Evolutionary conservation across 2,329 filamentous ascomycete genomes (phyloP).

Genomic region (Ophiocordyceps camponoti-floridani): DNA sequence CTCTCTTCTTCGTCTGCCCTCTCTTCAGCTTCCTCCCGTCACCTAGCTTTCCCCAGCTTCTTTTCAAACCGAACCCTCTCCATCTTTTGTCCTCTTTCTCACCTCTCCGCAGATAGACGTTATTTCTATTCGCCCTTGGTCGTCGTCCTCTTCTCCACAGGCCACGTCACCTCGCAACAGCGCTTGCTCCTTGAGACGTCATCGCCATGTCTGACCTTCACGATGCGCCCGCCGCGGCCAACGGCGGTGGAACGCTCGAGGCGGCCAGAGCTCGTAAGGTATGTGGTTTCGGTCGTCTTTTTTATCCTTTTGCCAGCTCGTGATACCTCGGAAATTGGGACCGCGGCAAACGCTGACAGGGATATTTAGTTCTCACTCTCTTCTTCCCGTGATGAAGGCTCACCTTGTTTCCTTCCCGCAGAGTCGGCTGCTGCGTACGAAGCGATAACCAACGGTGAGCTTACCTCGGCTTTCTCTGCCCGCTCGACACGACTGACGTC

Average conservation of each 20-base stretch:
- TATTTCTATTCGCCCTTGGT: neutral
- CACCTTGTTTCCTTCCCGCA: slow-evolving; percentile 7
- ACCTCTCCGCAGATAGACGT: neutral
- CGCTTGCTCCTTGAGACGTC: neutral
- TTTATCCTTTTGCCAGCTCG: neutral
- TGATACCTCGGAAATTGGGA: neutral
- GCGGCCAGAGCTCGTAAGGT: slow-evolving; percentile 36
- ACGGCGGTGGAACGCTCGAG: slow-evolving; percentile 27
- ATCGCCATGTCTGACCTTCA: slow-evolving; percentile 14
- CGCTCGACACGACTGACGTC: neutral
- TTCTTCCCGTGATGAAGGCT: neutral
- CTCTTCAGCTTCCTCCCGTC: neutral
- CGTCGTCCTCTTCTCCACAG: neutral
- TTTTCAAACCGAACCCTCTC: neutral
- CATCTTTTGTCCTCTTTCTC: neutral
- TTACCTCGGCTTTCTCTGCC: neutral
- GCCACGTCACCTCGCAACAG: neutral
- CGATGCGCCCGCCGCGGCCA: slow-evolving; percentile 15
- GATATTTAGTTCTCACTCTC: slow-evolving; percentile 2
- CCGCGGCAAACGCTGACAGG: slow-evolving; percentile 3
- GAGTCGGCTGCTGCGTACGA: slow-evolving; percentile 31
- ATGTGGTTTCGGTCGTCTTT: slow-evolving; percentile 8
- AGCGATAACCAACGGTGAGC: slow-evolving; percentile 26
- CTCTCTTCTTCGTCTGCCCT: neutral
- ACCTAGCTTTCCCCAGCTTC: neutral